These are phyloP conservation scores for Salvia sclarea DNA, from an alignment of 305 asterid species.

Conservation along the genomic window DNA sequence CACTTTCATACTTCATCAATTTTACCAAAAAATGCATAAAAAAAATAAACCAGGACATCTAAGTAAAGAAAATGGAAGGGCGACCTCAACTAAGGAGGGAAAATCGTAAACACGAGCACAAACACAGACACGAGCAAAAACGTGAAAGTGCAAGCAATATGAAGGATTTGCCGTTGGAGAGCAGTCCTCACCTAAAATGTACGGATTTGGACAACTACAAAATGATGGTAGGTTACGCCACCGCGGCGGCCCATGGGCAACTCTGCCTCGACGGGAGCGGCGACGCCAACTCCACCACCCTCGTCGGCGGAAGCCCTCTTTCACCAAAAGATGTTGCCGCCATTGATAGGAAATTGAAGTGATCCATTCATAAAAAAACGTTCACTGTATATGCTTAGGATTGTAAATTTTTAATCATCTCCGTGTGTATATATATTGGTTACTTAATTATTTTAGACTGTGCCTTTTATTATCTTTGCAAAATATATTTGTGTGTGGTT, in stretches of 20 bases:
- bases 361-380: no score
- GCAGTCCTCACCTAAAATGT: conserved; percentile 43
- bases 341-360: conserved; percentile 38
- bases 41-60: not conserved
- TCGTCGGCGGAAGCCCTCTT: conserved; percentile 1
- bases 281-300: not conserved
- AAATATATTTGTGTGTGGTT: no score
- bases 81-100: conserved; percentile 37
- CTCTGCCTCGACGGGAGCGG: conserved; percentile 23
- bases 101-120: not conserved
- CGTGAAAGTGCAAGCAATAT: not conserved
- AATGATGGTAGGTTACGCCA: conserved; percentile 23
- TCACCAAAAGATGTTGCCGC: conserved; percentile 23
- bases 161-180: conserved; percentile 35
- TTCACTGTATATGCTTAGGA: no score
- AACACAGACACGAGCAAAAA: not conserved
- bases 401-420: no score
- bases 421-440: no score
- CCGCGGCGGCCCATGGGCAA: conserved; percentile 17
- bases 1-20: not conserved
- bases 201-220: conserved; percentile 38
- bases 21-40: conserved; percentile 1
- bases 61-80: conserved; percentile 23
- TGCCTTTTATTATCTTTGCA: no score
- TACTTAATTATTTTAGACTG: no score